Conservation (phyloP, 768 basidiomycete species). For the Macrocybe gigantea region DNA sequence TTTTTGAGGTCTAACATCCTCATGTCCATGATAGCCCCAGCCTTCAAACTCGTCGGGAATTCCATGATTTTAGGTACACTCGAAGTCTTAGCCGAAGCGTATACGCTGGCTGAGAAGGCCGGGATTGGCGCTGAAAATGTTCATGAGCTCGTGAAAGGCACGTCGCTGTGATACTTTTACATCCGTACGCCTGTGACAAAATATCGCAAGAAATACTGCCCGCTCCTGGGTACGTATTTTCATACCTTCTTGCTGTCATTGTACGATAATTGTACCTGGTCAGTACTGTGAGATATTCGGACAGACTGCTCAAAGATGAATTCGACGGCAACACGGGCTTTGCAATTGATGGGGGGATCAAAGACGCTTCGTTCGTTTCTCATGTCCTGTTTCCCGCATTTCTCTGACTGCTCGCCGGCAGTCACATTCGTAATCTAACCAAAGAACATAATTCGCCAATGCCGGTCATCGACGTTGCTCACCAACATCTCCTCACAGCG, state of each 20-base stretch:
- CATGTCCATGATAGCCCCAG: constrained; percentile 33
- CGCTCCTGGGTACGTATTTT: constrained; percentile 43
- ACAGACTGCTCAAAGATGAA: constrained; percentile 65
- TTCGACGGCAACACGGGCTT: constrained; percentile 78
- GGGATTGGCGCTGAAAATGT: constrained; percentile 68
- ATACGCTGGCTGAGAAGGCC: constrained; percentile 79
- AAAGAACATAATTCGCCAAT: constrained; percentile 62
- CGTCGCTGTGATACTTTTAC: constrained; percentile 1
- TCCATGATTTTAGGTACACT: constrained; percentile 70
- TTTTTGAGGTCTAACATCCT: background rate
- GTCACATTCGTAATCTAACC: constrained; percentile 67
- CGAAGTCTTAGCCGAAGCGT: constrained; percentile 77
- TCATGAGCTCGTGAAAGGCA: constrained; percentile 53
- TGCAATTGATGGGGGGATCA: constrained; percentile 80
- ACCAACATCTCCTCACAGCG: constrained; percentile 75
- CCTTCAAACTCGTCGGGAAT: constrained; percentile 78
- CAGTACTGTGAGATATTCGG: constrained; percentile 52
- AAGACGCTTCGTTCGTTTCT: constrained; percentile 62
- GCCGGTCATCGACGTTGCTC: constrained; percentile 67
- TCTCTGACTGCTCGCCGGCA: constrained; percentile 12
- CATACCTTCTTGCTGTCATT: background rate
- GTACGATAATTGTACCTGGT: background rate
- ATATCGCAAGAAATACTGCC: constrained; percentile 43
- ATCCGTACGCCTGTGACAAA: background rate
- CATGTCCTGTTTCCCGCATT: background rate